Base-by-base conservation (phyloP, 2,329 filamentous ascomycete genomes). In the Stromatinia cepivora region DNA sequence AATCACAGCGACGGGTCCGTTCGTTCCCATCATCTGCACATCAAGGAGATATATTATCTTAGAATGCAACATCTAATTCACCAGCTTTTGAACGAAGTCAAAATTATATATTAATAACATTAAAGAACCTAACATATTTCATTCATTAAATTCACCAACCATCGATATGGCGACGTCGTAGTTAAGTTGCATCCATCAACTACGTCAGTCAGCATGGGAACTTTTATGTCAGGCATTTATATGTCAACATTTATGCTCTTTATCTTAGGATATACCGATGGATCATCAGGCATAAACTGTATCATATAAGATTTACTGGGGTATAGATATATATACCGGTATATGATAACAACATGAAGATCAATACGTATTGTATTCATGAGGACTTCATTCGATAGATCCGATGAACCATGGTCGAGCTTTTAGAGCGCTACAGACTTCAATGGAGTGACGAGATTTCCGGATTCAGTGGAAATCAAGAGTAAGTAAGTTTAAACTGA, bases 261-360 rank as follows among this genome's bases (percentile, higher is more conserved):
- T 15, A n/a, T 67, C 28, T 48, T 62, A n/a, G 42, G 31, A n/a
- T 67, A n/a, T 31, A n/a, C n/a, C 13, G 42, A 54, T 31, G 20
- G 66, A 54, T 46, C 46, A 68, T 45, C 56, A 68, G 46, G 57
- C 66, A 63, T 68, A 46, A 62, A 53, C n/a, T 67, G n/a, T 52
- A 39, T 53, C 66, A 54, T 63, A 13, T 52, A 28, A 28, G 20
- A 20, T 22, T 63, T 39, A 39, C 61, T 63, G 31, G 46, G 31
- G 22, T 52, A 39, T 63, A 25, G 10, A 50, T 3, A 52, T 46
- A 22, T 15, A 39, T 39, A 42, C 13, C 39, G 39, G 39, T 42
- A 42, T 15, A 28, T 39, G 46, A 50, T 10, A 52, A 39, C 59
- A 20, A 63, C 46, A 39, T 63, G 13, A n/a, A 50, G 17, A 22